A percentile compares a stretch with the other conserved stretches of the same genome.
These are phyloP conservation scores for Kwoniella dendrophila DNA, from an alignment of 768 basidiomycete species.

Conservation along the genomic window DNA sequence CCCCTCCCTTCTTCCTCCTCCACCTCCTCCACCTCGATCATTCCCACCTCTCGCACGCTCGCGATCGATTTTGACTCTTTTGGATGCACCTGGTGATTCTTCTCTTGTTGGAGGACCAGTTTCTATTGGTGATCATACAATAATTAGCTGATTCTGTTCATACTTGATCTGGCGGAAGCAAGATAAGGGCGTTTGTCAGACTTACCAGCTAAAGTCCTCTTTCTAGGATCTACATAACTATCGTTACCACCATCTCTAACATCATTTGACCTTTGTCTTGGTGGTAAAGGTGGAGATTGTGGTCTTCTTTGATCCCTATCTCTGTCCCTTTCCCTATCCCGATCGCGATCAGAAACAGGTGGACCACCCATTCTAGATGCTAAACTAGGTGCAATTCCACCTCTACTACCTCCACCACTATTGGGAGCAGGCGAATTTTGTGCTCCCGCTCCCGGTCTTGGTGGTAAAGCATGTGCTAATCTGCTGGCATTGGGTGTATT, in stretches of 20 bases:
- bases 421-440: constrained; percentile 10
- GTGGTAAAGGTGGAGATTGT: not conserved
- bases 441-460: constrained; percentile 13
- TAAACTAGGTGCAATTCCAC: constrained; percentile 17
- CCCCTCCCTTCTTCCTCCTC: not conserved
- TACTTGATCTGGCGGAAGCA: no score
- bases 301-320: no score
- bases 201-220: constrained; percentile 45
- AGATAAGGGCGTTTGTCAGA: not conserved
- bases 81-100: constrained; percentile 38
- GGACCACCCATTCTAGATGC: constrained; percentile 30
- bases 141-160: constrained; percentile 7
- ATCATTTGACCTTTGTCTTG: not conserved
- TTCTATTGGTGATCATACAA: constrained; percentile 11
- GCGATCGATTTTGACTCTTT: constrained; percentile 45
- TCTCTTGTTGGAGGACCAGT: constrained; percentile 27
- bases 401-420: not conserved
- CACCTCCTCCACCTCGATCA: not conserved
- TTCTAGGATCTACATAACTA: constrained; percentile 23
- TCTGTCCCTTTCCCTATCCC: constrained; percentile 2
- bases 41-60: constrained; percentile 27
- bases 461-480: constrained; percentile 27
- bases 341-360: constrained; percentile 2
- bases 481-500: not conserved
- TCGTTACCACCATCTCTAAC: constrained; percentile 5